These are phyloP conservation scores for Fraxinus floribunda DNA, from an alignment of 305 asterid species.

Conservation along the genomic window DNA sequence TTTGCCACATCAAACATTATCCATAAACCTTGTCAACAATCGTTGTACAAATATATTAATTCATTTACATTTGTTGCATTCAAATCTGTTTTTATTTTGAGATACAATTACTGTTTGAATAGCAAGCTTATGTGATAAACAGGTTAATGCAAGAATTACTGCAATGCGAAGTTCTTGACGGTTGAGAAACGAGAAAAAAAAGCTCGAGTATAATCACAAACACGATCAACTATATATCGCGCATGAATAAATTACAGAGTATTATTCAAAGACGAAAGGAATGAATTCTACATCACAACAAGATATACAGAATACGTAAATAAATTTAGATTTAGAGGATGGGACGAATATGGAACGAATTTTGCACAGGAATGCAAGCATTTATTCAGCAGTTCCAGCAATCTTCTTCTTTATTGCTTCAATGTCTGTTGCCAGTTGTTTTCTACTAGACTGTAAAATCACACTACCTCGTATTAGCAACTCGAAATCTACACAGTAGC, in stretches of 20 bases:
- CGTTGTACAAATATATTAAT: too few species aligned
- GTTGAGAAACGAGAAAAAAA: not conserved
- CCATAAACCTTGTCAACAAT: too few species aligned
- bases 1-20: too few species aligned
- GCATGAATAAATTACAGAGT: constrained; percentile 21
- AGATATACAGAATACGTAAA: constrained; percentile 28
- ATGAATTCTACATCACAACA: constrained; percentile 38
- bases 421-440: constrained; percentile 74
- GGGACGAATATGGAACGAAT: not conserved
- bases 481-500: not conserved
- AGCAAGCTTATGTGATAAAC: not conserved
- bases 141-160: not conserved
- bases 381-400: constrained; percentile 77
- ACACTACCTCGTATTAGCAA: constrained; percentile 11
- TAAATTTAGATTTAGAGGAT: constrained; percentile 24
- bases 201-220: not conserved
- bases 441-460: constrained; percentile 72
- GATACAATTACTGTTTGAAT: not conserved
- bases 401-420: constrained; percentile 88
- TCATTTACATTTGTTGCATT: too few species aligned
- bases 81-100: not conserved
- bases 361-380: not conserved
- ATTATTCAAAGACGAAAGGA: constrained; percentile 30
- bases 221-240: not conserved
- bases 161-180: not conserved